Evolutionary conservation across 306 rosid species (phyloP).

Genomic region (Abrus pulchellus): DNA sequence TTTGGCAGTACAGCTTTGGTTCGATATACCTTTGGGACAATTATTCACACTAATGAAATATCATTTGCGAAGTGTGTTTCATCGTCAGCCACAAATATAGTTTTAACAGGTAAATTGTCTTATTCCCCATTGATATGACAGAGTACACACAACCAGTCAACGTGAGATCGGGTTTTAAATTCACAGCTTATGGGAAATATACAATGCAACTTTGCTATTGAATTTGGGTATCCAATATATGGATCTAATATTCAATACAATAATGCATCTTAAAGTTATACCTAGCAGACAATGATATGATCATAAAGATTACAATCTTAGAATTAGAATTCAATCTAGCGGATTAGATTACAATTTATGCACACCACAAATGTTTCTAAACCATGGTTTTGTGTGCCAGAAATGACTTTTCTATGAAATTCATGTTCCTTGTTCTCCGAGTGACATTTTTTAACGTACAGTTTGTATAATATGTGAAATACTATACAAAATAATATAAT

Average conservation of each 20-base stretch:
- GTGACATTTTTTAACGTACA: not conserved
- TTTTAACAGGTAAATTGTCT: not conserved
- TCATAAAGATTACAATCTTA: conserved; percentile 30
- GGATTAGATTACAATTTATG: conserved; percentile 22
- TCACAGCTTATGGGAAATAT: not conserved
- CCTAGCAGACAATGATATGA: conserved; percentile 12
- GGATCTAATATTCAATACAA: conserved; percentile 1
- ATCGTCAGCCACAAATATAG: conserved; percentile 44
- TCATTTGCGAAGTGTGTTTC: conserved; percentile 43
- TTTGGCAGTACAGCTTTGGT: conserved; percentile 31
- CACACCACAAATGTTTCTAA: conserved; percentile 20
- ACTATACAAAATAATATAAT: too few relatives aligned
- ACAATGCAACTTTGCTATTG: not conserved
- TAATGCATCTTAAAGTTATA: conserved; percentile 17
- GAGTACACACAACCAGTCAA: not conserved
- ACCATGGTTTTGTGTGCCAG: not conserved
- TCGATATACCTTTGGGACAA: conserved; percentile 9
- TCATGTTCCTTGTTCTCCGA: conserved; percentile 18
- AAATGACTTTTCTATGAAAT: conserved; percentile 14
- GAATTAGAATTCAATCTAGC: conserved; percentile 33
- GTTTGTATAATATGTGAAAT: too few relatives aligned
- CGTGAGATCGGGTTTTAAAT: not conserved
- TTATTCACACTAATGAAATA: conserved; percentile 6
- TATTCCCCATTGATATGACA: conserved; percentile 1
- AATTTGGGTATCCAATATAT: not conserved